Evolutionary conservation across 768 basidiomycete genomes (phyloP).

Genomic region (Lentinula lateritia): DNA sequence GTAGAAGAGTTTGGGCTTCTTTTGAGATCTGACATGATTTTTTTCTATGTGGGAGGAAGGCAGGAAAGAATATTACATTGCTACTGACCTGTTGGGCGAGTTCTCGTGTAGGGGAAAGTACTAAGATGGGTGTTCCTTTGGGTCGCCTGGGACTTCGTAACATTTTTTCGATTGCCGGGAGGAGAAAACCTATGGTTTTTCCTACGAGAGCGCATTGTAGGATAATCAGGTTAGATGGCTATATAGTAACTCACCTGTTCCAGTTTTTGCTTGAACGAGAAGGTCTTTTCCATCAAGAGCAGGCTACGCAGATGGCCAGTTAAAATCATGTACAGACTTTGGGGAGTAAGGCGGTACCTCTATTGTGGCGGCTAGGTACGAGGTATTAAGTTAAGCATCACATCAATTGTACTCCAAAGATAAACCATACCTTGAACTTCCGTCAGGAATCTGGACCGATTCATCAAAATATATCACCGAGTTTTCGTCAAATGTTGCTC

Average conservation of each 20-base stretch:
- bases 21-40: conserved; percentile 43
- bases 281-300: conserved; percentile 39
- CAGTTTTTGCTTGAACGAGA: conserved; percentile 51
- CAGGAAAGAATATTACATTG: conserved; percentile 30
- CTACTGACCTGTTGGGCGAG: conserved; percentile 59
- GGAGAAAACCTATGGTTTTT: conserved; percentile 70
- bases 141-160: conserved; percentile 30
- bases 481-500: conserved; percentile 11
- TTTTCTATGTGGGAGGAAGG: conserved; percentile 28
- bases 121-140: conserved; percentile 47
- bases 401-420: not conserved
- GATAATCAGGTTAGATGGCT: not conserved
- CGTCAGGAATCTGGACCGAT: conserved; percentile 31
- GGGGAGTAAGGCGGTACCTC: conserved; percentile 19
- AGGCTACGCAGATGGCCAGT: conserved; percentile 17
- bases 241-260: conserved; percentile 42
- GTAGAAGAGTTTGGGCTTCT: conserved; percentile 42
- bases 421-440: conserved; percentile 37
- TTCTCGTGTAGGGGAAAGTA: conserved; percentile 72
- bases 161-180: conserved; percentile 70
- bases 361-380: conserved; percentile 31
- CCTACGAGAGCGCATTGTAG: conserved; percentile 21
- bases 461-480: not conserved
- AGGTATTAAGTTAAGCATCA: not conserved
- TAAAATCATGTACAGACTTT: not conserved